Evolutionary conservation across 2,329 filamentous ascomycete genomes (phyloP).

Genomic region (Phyllachora maydis): DNA sequence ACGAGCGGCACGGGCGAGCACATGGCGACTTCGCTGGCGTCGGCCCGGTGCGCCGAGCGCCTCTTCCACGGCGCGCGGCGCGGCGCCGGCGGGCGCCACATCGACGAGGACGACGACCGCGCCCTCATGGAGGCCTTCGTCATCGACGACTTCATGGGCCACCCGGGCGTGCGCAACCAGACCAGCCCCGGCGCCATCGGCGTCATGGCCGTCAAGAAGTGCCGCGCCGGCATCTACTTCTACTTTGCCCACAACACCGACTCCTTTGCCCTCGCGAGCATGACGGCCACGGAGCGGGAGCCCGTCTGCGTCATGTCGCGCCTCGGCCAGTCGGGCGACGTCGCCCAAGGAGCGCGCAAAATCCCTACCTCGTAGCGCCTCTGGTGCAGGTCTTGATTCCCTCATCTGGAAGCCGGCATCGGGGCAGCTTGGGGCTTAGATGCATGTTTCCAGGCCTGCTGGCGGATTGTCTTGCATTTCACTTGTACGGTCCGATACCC

Average conservation of each 20-base stretch:
- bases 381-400: too few species aligned
- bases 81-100: slow-evolving; percentile 35
- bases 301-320: slow-evolving; percentile 82
- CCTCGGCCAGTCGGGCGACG: slow-evolving; percentile 27
- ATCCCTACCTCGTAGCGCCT: too few species aligned
- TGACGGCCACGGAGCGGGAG: slow-evolving; percentile 56
- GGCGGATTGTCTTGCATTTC: too few species aligned
- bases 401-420: too few species aligned
- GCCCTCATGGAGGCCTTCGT: slow-evolving; percentile 58
- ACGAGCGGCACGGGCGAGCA: slow-evolving; percentile 94
- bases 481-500: too few species aligned
- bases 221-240: slow-evolving; percentile 52
- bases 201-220: slow-evolving; percentile 77
- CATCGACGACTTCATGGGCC: slow-evolving; percentile 75
- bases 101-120: slow-evolving; percentile 56
- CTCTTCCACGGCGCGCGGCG: slow-evolving; percentile 53
- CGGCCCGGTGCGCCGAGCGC: slow-evolving; percentile 66
- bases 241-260: slow-evolving; percentile 97
- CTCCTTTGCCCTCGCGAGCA: slow-evolving; percentile 66
- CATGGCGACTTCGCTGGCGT: slow-evolving; percentile 90
- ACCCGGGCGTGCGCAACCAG: slow-evolving; percentile 65
- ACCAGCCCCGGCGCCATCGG: slow-evolving; percentile 77
- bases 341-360: slow-evolving; percentile 33
- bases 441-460: too few species aligned
- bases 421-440: too few species aligned